These are phyloP conservation scores for Closterium sp. DNA, from an alignment of 139 green algal species.

Conservation along the genomic window DNA sequence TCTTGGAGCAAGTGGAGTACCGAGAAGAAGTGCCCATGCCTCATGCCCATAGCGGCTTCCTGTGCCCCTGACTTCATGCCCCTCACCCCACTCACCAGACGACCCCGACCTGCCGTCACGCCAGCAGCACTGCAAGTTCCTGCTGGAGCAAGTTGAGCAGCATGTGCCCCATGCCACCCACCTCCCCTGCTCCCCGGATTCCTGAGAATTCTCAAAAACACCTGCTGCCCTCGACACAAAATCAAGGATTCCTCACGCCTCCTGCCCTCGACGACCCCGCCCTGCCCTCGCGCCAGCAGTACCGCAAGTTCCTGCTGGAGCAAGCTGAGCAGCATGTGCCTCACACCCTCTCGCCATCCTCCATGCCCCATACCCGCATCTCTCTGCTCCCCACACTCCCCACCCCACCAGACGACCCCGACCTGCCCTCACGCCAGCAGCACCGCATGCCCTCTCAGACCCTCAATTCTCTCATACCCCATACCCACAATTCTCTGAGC, in stretches of 20 bases:
- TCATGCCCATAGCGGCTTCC: not conserved
- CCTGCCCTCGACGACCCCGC: constrained; percentile 33
- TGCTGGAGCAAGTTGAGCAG: not conserved
- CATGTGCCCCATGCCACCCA: too few species aligned
- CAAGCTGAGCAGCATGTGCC: constrained; percentile 41
- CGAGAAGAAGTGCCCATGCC: not conserved
- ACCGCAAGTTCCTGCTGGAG: constrained; percentile 75
- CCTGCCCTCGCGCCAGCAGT: constrained; percentile 61
- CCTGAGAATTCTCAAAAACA: too few species aligned
- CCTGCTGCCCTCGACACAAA: too few species aligned
- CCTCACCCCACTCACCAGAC: not conserved
- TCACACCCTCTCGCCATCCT: too few species aligned
- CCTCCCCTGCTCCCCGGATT: too few species aligned
- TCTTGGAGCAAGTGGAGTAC: too few species aligned
- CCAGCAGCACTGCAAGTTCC: not conserved
- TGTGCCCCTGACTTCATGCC: not conserved
- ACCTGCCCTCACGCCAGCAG: not conserved
- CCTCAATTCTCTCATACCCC: not conserved
- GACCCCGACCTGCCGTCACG: constrained; percentile 19
- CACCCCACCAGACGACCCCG: constrained; percentile 28
- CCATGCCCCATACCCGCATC: too few species aligned
- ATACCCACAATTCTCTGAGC: not conserved
- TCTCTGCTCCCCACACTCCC: too few species aligned
- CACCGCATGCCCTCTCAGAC: not conserved
- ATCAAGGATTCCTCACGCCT: too few species aligned